Evolutionary conservation across 345 rosid species (phyloP), one percentile per base, ranked within the genome.

Genomic region (Eucalyptus urophylla): DNA sequence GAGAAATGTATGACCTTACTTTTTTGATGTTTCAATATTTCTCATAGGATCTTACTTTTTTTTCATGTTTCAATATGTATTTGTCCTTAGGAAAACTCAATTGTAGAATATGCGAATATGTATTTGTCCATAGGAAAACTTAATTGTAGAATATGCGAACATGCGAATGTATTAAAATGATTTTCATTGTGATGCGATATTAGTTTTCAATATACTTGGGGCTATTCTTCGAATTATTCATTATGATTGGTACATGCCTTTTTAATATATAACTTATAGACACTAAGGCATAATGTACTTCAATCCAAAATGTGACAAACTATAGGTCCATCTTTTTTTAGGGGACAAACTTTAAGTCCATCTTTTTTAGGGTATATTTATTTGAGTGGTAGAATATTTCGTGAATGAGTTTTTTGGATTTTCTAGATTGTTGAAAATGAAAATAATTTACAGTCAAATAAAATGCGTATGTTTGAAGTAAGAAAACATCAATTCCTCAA

Each of bases 121-220:
- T 65, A n/a, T n/a, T n/a, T 65, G 0, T 24, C 9, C 5, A 4
- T 65, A 7, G 11, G 76, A 65, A n/a, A 65, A n/a, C 33, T n/a
- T 21, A 65, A 2, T 65, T 14, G 8, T 65, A 27, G 9, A 65
- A 29, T 65, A 65, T 8, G 3, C 14, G 37, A n/a, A 14, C 8
- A 65, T 27, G 37, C 3, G 11, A 7, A n/a, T 14, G 9, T 65
- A 14, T 29, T 0, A 0, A 62, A 62, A 29, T 62, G 8, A 4
- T 33, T 8, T 69, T 17, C 62, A 69, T 69, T 3, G 0, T 17
- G 19, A 33, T 11, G 13, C 17, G 5, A 2, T 37, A 10, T 72
- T 3, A 37, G 27, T 37, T 72, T 37, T 72, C 25, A 15, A 65
- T 6, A n/a, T n/a, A 14, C 33, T 14, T 0, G 4, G 2, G 16